Evolutionary conservation across 2,329 filamentous ascomycete species (phyloP).

Genomic region (Fusarium musae): DNA sequence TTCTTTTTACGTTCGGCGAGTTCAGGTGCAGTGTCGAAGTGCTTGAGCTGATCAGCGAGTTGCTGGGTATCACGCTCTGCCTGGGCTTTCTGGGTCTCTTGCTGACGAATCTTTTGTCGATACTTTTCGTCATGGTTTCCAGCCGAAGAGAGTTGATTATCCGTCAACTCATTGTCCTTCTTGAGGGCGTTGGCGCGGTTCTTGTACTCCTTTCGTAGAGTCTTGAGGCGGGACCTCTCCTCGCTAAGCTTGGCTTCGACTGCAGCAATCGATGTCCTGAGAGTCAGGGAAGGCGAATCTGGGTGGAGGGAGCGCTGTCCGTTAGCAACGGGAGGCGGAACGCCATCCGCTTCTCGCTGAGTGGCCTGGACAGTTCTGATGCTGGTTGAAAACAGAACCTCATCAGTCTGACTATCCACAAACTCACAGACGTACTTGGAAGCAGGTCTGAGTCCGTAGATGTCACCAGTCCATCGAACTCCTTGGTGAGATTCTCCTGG

Average conservation of each 20-base stretch:
- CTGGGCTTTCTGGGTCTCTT: conserved; percentile 77
- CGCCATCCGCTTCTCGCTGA: conserved; percentile 48
- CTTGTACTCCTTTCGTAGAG: conserved; percentile 79
- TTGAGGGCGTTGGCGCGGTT: conserved; percentile 72
- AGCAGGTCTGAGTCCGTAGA: conserved; percentile 75
- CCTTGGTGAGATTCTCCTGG: conserved; percentile 51
- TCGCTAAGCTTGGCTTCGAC: conserved; percentile 77
- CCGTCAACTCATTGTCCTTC: conserved; percentile 78
- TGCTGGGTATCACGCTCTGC: conserved; percentile 66
- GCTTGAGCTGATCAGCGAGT: conserved; percentile 69
- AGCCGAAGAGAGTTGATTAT: conserved; percentile 72
- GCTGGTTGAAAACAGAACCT: conserved; percentile 76
- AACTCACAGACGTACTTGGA: conserved; percentile 85
- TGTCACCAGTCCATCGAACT: conserved; percentile 75
- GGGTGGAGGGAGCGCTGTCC: conserved; percentile 73
- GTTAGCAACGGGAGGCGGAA: conserved; percentile 49
- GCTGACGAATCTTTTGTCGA: conserved; percentile 79
- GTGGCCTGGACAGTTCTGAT: conserved; percentile 71
- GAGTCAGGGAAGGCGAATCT: conserved; percentile 79
- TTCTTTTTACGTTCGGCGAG: conserved; percentile 67
- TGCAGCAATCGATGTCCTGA: conserved; percentile 79
- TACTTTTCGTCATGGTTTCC: conserved; percentile 81
- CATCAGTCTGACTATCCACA: conserved; percentile 72
- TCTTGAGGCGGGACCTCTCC: conserved; percentile 75
- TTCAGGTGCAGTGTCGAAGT: conserved; percentile 72